phyloP scores from a whole-genome alignment of 495 filamentous ascomycete genomes.

The Daldinia vernicosa region DNA sequence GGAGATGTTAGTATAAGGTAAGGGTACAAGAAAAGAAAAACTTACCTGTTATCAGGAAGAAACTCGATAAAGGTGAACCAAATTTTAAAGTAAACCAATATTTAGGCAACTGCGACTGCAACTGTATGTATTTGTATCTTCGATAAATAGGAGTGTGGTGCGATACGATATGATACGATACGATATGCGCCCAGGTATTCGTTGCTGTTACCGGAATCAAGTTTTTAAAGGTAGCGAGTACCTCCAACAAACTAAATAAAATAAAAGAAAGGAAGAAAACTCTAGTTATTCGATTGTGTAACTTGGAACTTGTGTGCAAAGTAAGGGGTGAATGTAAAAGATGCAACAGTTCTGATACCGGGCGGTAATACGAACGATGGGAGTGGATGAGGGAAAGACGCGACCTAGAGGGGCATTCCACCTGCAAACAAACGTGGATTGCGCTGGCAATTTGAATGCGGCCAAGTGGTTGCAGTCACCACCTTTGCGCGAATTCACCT shows the following conservation, averaged over 20 bases:
- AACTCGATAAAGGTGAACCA: not conserved
- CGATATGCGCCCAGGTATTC: not conserved
- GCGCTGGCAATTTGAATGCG: slow-evolving; percentile 28
- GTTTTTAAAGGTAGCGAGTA: not conserved
- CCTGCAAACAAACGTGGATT: slow-evolving; percentile 31
- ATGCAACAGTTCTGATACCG: slow-evolving; percentile 23
- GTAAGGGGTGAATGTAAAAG: slow-evolving; percentile 5
- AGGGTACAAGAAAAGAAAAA: not conserved
- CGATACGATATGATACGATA: too few relatives aligned
- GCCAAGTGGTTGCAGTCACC: slow-evolving; percentile 9
- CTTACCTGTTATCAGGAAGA: not conserved
- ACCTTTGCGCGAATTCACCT: slow-evolving; percentile 39
- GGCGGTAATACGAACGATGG: slow-evolving; percentile 20
- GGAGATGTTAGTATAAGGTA: slow-evolving; percentile 8
- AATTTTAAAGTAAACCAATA: not conserved
- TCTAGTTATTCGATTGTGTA: not conserved
- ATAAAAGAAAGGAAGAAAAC: not conserved
- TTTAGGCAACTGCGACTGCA: not conserved
- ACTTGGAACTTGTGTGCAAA: not conserved
- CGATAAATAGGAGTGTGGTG: not conserved
- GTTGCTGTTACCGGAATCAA: not conserved
- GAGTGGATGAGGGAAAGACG: slow-evolving; percentile 38
- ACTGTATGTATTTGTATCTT: not conserved
- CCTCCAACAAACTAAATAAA: not conserved
- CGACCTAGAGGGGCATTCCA: slow-evolving; percentile 35